phyloP scores from a whole-genome alignment of 371 early-diverging fungal genomes.

The Coemansia sp. region DNA sequence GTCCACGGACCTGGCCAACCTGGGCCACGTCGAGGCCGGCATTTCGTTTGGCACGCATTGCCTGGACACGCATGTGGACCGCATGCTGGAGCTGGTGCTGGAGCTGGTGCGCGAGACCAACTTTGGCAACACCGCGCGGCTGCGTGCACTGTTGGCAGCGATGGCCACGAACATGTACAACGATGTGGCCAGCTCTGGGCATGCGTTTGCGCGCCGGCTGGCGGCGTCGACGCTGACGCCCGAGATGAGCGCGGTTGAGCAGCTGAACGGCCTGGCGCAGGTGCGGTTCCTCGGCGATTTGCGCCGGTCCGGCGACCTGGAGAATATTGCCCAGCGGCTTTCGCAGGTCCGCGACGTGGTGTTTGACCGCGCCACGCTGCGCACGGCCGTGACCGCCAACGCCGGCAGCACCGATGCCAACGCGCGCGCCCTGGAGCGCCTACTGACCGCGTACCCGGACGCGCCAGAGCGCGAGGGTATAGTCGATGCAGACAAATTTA shows the following conservation, averaged over 20 bases:
- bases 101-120: slow-evolving; percentile 72
- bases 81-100: slow-evolving; percentile 70
- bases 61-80: slow-evolving; percentile 72
- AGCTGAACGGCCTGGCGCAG: slow-evolving; percentile 75
- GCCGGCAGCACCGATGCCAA: slow-evolving; percentile 62
- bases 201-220: slow-evolving; percentile 75
- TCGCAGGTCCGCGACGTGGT: slow-evolving; percentile 43
- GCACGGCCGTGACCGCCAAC: slow-evolving; percentile 69
- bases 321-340: slow-evolving; percentile 62
- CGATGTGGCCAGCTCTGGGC: slow-evolving; percentile 82
- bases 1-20: slow-evolving; percentile 60
- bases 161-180: slow-evolving; percentile 72
- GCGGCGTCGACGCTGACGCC: slow-evolving; percentile 69
- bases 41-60: slow-evolving; percentile 57
- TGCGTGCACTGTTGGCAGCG: slow-evolving; percentile 71
- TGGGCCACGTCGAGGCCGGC: slow-evolving; percentile 47
- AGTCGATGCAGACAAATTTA: slow-evolving; percentile 10
- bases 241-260: slow-evolving; percentile 56
- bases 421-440: slow-evolving; percentile 57
- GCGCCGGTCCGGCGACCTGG: slow-evolving; percentile 58
- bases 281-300: slow-evolving; percentile 76
- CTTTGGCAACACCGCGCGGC: slow-evolving; percentile 71
- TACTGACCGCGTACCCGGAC: slow-evolving; percentile 50
- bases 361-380: slow-evolving; percentile 55
- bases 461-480: background rate